phyloP scores from a whole-genome alignment of 768 basidiomycete species.

The Calocera viscosa region DNA sequence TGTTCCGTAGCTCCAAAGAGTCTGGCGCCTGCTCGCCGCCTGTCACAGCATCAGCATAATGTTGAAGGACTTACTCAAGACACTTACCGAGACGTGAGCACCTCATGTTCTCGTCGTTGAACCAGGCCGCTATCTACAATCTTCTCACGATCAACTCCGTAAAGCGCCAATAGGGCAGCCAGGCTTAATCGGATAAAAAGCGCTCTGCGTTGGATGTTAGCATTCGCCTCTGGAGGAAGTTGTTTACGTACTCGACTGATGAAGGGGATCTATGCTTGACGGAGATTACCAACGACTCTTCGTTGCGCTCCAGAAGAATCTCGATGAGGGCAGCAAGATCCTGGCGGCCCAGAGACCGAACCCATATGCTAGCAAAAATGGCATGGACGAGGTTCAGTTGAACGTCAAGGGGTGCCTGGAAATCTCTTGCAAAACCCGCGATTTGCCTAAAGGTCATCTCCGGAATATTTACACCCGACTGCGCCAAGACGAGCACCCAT shows the following conservation, averaged over 20 bases:
- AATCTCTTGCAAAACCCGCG: conserved; percentile 31
- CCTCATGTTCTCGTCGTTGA: conserved; percentile 34
- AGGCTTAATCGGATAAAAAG: conserved; percentile 50
- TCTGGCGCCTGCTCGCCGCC: neutral
- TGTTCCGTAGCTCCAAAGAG: neutral
- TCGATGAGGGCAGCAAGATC: conserved; percentile 28
- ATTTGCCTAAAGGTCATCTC: conserved; percentile 39
- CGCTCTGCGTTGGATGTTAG: conserved; percentile 22
- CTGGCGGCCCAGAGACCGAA: conserved; percentile 45
- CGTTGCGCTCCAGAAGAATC: neutral
- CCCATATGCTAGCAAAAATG: conserved; percentile 46
- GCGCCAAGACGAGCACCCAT: conserved; percentile 50
- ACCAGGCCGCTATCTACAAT: conserved; percentile 40
- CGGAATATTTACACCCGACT: conserved; percentile 55
- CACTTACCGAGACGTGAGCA: conserved; percentile 47
- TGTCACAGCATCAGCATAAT: neutral
- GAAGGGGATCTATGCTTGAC: neutral
- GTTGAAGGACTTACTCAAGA: neutral
- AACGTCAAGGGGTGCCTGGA: conserved; percentile 33
- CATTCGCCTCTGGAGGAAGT: neutral
- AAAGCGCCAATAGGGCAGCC: conserved; percentile 47
- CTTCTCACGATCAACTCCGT: conserved; percentile 48
- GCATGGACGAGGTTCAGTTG: conserved; percentile 43
- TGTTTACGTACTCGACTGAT: neutral
- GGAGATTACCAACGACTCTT: neutral